Evolutionary conservation across 192 early-diverging fungal species (phyloP).

Genomic region (Mortierella claussenii): DNA sequence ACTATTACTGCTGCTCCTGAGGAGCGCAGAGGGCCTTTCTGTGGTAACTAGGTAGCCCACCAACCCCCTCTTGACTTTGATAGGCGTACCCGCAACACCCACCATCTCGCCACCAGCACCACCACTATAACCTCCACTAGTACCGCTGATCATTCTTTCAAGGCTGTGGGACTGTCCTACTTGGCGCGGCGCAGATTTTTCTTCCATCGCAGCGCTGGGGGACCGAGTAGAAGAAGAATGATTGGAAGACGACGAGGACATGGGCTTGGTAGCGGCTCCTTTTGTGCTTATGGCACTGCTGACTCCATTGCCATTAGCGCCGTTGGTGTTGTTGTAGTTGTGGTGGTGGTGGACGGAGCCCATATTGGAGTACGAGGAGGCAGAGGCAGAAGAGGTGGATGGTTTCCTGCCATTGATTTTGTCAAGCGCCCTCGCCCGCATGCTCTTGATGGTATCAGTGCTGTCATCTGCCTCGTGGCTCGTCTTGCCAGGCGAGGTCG

Average conservation of each 20-base stretch:
- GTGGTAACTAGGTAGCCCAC: too few species aligned
- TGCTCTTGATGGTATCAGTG: constrained; percentile 48
- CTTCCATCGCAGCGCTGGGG: not conserved
- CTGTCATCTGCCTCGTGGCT: constrained; percentile 33
- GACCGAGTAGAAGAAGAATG: not conserved
- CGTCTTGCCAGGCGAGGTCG: constrained; percentile 15
- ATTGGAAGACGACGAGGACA: not conserved
- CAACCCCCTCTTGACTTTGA: constrained; percentile 32
- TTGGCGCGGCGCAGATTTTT: not conserved
- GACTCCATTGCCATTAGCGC: too few species aligned
- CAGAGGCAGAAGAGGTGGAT: not conserved
- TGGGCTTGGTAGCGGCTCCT: constrained; percentile 4
- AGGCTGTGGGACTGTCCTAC: too few species aligned
- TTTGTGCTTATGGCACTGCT: constrained; percentile 1
- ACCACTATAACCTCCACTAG: not conserved
- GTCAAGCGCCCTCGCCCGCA: constrained; percentile 41
- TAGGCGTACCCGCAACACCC: too few species aligned
- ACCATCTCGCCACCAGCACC: too few species aligned
- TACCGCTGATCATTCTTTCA: too few species aligned
- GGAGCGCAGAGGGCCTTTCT: too few species aligned
- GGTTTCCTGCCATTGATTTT: constrained; percentile 16
- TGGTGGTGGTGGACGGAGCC: too few species aligned
- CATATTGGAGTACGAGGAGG: not conserved
- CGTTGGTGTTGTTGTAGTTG: not conserved
- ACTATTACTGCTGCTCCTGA: too few species aligned